Conservation (phyloP, 2,329 filamentous ascomycete genomes). For the Sclerotinia spermophila region DNA sequence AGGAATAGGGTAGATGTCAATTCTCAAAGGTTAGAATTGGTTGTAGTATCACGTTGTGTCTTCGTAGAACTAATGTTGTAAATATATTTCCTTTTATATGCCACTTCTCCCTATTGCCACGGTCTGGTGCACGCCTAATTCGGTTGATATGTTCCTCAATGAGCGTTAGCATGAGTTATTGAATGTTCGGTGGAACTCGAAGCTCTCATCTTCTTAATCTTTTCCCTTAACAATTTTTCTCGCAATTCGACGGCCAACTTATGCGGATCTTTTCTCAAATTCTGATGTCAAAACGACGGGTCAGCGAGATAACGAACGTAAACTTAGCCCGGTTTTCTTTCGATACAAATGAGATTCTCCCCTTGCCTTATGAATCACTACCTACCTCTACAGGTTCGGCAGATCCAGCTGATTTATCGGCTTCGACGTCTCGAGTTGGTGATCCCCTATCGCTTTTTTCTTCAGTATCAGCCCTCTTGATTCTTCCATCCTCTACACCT, state of each 20-base stretch:
- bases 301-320: constrained; percentile 36
- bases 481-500: constrained; percentile 44
- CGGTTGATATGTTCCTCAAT: constrained; percentile 35
- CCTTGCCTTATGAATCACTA: constrained; percentile 37
- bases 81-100: constrained; percentile 11
- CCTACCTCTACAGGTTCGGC: constrained; percentile 42
- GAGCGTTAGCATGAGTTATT: constrained; percentile 47
- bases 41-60: background rate
- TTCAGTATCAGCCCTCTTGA: constrained; percentile 56
- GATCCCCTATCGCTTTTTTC: constrained; percentile 43
- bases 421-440: constrained; percentile 27
- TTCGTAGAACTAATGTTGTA: constrained; percentile 3
- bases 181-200: constrained; percentile 40
- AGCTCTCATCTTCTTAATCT: constrained; percentile 54
- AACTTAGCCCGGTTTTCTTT: constrained; percentile 14
- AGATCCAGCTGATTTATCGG: constrained; percentile 25
- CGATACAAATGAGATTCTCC: constrained; percentile 25
- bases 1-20: background rate
- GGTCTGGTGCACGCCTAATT: constrained; percentile 1
- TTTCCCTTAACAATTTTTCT: constrained; percentile 51
- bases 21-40: background rate
- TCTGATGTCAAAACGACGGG: constrained; percentile 35
- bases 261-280: constrained; percentile 39
- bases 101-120: background rate
- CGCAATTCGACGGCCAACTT: constrained; percentile 45